Percentiles rank a stretch among this genome's conserved stretches.
phyloP scores from a whole-genome alignment of 345 rosid genomes.

The Hirschfeldia incana region DNA sequence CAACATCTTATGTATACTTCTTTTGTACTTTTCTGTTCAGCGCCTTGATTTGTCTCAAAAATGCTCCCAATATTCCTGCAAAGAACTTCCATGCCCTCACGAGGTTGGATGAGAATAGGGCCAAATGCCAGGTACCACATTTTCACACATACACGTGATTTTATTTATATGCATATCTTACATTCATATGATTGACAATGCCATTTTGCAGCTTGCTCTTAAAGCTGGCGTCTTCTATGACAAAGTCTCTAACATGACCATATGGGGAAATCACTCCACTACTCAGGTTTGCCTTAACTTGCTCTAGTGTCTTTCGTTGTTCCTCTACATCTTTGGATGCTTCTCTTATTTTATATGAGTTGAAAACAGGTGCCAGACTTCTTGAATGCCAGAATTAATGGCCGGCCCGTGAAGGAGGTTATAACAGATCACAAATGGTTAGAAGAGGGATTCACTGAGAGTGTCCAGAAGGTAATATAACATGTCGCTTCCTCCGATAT shows the following conservation, averaged over 20 bases:
- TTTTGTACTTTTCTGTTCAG: slow-evolving; percentile 43
- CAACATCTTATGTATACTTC: background rate
- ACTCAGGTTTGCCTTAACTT: slow-evolving; percentile 68
- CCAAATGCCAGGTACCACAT: slow-evolving; percentile 85
- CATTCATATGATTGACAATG: background rate
- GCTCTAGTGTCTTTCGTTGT: slow-evolving; percentile 1
- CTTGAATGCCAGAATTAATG: slow-evolving; percentile 82
- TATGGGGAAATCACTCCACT: slow-evolving; percentile 99
- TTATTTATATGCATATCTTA: background rate
- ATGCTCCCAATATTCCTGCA: slow-evolving; percentile 95
- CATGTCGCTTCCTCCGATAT: background rate
- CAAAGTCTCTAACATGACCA: slow-evolving; percentile 90
- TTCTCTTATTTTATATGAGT: slow-evolving; percentile 11
- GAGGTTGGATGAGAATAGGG: slow-evolving; percentile 92
- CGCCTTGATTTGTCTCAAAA: slow-evolving; percentile 88
- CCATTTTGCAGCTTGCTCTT: slow-evolving; percentile 72
- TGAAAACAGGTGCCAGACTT: slow-evolving; percentile 88
- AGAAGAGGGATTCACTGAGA: slow-evolving; percentile 93
- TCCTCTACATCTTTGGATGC: background rate
- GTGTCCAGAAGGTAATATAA: slow-evolving; percentile 77
- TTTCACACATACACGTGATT: background rate
- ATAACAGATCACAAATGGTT: slow-evolving; percentile 91
- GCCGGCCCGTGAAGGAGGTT: slow-evolving; percentile 84
- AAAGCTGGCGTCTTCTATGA: slow-evolving; percentile 99
- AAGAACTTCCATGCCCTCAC: slow-evolving; percentile 96